Conservation (phyloP, 2,329 filamentous ascomycete genomes). For the Cladorrhinum sp. region DNA sequence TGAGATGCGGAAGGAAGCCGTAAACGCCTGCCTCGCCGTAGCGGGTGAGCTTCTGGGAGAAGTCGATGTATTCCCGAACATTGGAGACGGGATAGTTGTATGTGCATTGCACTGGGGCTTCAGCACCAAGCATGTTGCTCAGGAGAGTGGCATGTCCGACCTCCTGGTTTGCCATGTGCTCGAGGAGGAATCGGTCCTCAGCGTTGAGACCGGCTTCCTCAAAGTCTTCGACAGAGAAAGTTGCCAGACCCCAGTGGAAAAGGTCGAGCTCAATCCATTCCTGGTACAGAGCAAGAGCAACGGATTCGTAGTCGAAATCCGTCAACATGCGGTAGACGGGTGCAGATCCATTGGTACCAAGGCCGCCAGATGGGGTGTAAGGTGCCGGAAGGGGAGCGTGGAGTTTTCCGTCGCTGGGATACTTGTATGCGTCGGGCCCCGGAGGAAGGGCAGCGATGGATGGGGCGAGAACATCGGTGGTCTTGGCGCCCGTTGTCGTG, state of each 20-base stretch:
- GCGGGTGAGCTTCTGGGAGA: slow-evolving; percentile 80
- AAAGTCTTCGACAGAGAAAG: slow-evolving; percentile 68
- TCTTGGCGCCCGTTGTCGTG: slow-evolving; percentile 67
- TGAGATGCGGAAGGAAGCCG: slow-evolving; percentile 74
- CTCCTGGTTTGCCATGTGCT: slow-evolving; percentile 77
- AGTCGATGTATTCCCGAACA: slow-evolving; percentile 76
- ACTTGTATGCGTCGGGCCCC: slow-evolving; percentile 61
- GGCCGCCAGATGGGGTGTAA: slow-evolving; percentile 68
- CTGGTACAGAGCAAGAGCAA: slow-evolving; percentile 72
- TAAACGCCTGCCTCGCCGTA: slow-evolving; percentile 78
- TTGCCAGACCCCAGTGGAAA: slow-evolving; percentile 72
- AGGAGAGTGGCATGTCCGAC: slow-evolving; percentile 73
- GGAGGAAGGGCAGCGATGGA: slow-evolving; percentile 58
- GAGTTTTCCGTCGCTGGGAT: slow-evolving; percentile 68
- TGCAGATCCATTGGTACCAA: slow-evolving; percentile 72
- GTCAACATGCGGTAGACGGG: slow-evolving; percentile 75
- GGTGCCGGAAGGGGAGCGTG: slow-evolving; percentile 67
- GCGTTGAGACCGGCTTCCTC: slow-evolving; percentile 62
- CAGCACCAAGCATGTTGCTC: slow-evolving; percentile 69
- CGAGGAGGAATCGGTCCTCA: slow-evolving; percentile 67
- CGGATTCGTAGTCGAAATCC: slow-evolving; percentile 80
- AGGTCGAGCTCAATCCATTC: slow-evolving; percentile 84
- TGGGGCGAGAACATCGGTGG: slow-evolving; percentile 53
- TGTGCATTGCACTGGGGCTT: slow-evolving; percentile 70
- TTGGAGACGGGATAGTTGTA: slow-evolving; percentile 79